Conservation (phyloP, 2,329 filamentous ascomycete species). For the Grosmannia serpens region DNA sequence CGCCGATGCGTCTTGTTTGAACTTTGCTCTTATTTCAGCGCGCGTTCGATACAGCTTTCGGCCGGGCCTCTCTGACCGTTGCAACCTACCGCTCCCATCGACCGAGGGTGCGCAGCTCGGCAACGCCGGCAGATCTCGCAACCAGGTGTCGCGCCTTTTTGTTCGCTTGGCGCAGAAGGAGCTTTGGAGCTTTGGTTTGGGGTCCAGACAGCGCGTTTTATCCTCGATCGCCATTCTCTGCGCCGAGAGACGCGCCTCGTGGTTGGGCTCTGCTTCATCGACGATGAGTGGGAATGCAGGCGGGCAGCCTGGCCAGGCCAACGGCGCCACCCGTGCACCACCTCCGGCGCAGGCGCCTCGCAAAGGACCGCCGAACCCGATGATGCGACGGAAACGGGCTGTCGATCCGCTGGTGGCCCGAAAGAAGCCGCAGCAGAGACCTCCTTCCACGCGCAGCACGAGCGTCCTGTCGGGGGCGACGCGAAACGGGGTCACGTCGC, state of each 20-base stretch:
- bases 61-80: not conserved
- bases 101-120: too few relatives aligned
- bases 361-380: constrained; percentile 17
- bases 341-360: constrained; percentile 16
- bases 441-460: constrained; percentile 15
- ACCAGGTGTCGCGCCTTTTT: not conserved
- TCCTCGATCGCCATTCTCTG: not conserved
- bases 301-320: constrained; percentile 17
- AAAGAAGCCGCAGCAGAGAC: constrained; percentile 35
- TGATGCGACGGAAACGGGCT: constrained; percentile 33
- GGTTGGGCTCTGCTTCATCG: not conserved
- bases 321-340: constrained; percentile 1
- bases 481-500: constrained; percentile 4
- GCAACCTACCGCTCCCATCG: not conserved
- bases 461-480: constrained; percentile 9
- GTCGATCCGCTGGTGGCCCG: constrained; percentile 54
- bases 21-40: not conserved
- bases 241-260: not conserved
- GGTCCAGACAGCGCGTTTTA: not conserved
- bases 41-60: not conserved
- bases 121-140: not conserved
- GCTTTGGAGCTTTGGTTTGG: too few relatives aligned
- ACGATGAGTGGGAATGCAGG: constrained; percentile 34
- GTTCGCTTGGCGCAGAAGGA: not conserved
- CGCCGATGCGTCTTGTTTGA: not conserved